Percentiles rank a stretch among this genome's conserved stretches.
Conservation (phyloP, 306 rosid species). For the Alnus glutinosa region DNA sequence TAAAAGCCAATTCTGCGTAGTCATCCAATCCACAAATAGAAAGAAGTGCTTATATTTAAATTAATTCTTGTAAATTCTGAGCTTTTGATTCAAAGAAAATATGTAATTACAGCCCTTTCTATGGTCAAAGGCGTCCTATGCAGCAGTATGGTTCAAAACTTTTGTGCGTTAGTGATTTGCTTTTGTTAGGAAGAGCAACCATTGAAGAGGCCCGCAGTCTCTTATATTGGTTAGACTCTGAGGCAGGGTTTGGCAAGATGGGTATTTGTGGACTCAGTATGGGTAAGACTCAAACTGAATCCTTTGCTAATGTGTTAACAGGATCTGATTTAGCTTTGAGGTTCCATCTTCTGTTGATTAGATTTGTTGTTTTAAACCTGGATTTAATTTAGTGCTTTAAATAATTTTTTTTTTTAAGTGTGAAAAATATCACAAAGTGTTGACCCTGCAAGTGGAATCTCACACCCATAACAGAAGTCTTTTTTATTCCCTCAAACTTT, state of each 20-base stretch:
- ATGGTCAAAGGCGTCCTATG: constrained; percentile 93
- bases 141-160: constrained; percentile 90
- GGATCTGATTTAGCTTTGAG: neutral
- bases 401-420: neutral
- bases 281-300: constrained; percentile 64
- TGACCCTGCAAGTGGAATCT: neutral
- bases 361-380: constrained; percentile 7
- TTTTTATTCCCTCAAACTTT: constrained; percentile 26
- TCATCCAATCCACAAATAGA: constrained; percentile 11
- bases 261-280: constrained; percentile 99
- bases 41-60: neutral
- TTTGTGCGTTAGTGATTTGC: constrained; percentile 96
- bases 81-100: constrained; percentile 17
- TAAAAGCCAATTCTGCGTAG: constrained; percentile 34
- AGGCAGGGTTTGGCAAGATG: constrained; percentile 90
- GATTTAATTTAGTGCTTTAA: neutral
- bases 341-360: neutral
- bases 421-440: neutral
- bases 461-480: constrained; percentile 18
- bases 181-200: constrained; percentile 93
- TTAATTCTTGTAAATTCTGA: constrained; percentile 7
- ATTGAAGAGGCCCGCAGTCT: constrained; percentile 94
- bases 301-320: constrained; percentile 16
- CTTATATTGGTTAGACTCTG: constrained; percentile 85
- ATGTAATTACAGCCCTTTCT: constrained; percentile 80